Conservation (phyloP, 2,329 filamentous ascomycete species). For the Apiospora rasikravindrae region DNA sequence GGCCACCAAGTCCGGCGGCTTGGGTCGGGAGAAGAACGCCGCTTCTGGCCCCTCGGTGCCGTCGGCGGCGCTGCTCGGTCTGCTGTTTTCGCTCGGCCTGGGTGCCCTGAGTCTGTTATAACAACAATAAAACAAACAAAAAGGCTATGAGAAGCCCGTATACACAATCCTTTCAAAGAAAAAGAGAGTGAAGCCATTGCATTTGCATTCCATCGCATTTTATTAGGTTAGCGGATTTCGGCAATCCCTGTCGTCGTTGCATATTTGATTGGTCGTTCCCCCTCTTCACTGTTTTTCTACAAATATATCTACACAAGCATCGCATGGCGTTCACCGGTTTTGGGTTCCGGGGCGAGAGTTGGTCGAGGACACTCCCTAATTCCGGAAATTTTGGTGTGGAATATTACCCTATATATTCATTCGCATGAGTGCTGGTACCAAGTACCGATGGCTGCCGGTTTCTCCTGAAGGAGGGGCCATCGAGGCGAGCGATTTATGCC, state of each 20-base stretch:
- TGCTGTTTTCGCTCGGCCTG: not conserved
- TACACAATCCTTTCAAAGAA: not conserved
- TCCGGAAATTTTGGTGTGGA: not conserved
- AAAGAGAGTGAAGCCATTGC: not conserved
- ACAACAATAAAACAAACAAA: not conserved
- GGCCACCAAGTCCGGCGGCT: not conserved
- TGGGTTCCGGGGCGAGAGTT: not conserved
- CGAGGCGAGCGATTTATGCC: not conserved
- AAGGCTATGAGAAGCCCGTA: not conserved
- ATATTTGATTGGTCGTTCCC: constrained; percentile 14
- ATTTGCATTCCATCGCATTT: not conserved
- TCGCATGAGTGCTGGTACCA: not conserved
- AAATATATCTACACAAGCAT: not conserved
- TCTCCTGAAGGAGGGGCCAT: not conserved
- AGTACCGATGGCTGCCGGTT: not conserved
- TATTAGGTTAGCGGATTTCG: not conserved
- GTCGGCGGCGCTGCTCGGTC: not conserved
- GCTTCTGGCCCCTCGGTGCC: not conserved
- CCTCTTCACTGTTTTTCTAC: not conserved
- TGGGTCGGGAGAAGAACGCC: constrained; percentile 7
- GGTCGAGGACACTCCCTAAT: constrained; percentile 15
- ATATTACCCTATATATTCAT: not conserved
- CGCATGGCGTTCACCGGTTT: constrained; percentile 7
- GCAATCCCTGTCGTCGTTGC: not conserved
- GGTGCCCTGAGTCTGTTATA: not conserved